Percentiles rank a stretch among this genome's conserved stretches.
Conservation (phyloP, 2,329 filamentous ascomycete genomes). For the Paramyrothecium roridum region DNA sequence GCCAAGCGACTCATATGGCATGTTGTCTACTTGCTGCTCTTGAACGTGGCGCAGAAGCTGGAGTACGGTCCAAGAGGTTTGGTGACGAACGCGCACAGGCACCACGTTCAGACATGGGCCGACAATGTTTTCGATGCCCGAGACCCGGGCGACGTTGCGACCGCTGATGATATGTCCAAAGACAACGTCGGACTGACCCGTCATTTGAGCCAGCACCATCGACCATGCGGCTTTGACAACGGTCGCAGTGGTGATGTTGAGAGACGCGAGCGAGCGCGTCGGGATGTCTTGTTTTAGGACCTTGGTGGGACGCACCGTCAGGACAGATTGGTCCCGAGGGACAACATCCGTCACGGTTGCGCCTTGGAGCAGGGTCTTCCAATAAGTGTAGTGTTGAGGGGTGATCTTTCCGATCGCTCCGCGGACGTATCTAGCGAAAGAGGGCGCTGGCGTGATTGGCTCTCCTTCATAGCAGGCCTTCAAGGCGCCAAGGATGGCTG, state of each 20-base stretch:
- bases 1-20: slow-evolving; percentile 17
- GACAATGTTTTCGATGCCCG: slow-evolving; percentile 30
- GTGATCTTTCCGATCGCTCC: slow-evolving; percentile 3
- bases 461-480: slow-evolving; percentile 29
- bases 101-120: slow-evolving; percentile 39
- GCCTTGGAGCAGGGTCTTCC: slow-evolving; percentile 35
- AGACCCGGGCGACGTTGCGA: slow-evolving; percentile 28
- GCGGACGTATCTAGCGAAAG: slow-evolving; percentile 24
- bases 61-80: slow-evolving; percentile 26
- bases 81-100: slow-evolving; percentile 33
- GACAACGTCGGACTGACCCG: slow-evolving; percentile 32
- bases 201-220: slow-evolving; percentile 29
- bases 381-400: slow-evolving; percentile 30
- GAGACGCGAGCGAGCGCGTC: slow-evolving; percentile 9
- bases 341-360: slow-evolving; percentile 25
- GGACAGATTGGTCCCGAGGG: neutral
- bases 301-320: neutral
- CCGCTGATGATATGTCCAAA: slow-evolving; percentile 38
- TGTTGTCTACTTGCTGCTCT: slow-evolving; percentile 31
- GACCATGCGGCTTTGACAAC: slow-evolving; percentile 45
- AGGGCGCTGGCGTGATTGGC: slow-evolving; percentile 18
- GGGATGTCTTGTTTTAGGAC: slow-evolving; percentile 2
- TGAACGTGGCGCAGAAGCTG: slow-evolving; percentile 36
- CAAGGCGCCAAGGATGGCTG: slow-evolving; percentile 32
- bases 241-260: slow-evolving; percentile 27